Evolutionary conservation across 805 yeast species (phyloP).

Genomic region (Candida anglica): DNA sequence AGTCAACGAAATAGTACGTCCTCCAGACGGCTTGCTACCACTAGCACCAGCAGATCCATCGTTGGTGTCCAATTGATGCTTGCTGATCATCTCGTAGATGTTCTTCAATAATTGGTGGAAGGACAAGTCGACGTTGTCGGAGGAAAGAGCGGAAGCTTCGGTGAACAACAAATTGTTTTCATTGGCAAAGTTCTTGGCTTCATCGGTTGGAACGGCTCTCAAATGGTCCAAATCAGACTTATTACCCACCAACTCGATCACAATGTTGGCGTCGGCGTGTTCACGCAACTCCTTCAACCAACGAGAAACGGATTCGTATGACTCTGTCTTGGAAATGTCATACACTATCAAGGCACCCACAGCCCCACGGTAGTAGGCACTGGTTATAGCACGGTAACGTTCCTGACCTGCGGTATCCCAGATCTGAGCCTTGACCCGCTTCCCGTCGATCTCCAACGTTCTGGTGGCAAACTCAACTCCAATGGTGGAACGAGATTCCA

Average conservation of each 20-base stretch:
- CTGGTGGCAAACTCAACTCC: slow-evolving; percentile 98
- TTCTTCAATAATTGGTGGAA: slow-evolving; percentile 91
- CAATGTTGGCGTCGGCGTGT: slow-evolving; percentile 92
- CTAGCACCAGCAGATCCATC: slow-evolving; percentile 58
- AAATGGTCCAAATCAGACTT: slow-evolving; percentile 87
- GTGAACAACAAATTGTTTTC: slow-evolving; percentile 91
- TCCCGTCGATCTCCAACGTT: slow-evolving; percentile 83
- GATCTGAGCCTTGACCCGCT: slow-evolving; percentile 82
- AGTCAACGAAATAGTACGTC: slow-evolving; percentile 88
- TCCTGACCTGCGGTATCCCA: slow-evolving; percentile 99
- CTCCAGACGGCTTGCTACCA: slow-evolving; percentile 62
- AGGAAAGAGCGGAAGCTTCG: slow-evolving; percentile 91
- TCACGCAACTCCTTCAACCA: slow-evolving; percentile 90
- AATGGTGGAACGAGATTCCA: slow-evolving; percentile 90
- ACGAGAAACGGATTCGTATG: slow-evolving; percentile 79
- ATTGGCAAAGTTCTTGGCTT: slow-evolving; percentile 89
- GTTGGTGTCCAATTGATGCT: slow-evolving; percentile 86
- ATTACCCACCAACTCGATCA: slow-evolving; percentile 90
- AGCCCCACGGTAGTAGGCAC: slow-evolving; percentile 97
- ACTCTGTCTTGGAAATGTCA: slow-evolving; percentile 87
- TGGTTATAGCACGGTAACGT: slow-evolving; percentile 95
- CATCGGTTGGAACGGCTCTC: slow-evolving; percentile 96
- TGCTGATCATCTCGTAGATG: slow-evolving; percentile 90
- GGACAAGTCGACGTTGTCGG: slow-evolving; percentile 92
- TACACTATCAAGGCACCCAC: slow-evolving; percentile 95